A percentile compares a stretch with the other conserved stretches of the same genome.
phyloP scores from a whole-genome alignment of 2,329 filamentous ascomycete genomes.

The Metarhizium brunneum region DNA sequence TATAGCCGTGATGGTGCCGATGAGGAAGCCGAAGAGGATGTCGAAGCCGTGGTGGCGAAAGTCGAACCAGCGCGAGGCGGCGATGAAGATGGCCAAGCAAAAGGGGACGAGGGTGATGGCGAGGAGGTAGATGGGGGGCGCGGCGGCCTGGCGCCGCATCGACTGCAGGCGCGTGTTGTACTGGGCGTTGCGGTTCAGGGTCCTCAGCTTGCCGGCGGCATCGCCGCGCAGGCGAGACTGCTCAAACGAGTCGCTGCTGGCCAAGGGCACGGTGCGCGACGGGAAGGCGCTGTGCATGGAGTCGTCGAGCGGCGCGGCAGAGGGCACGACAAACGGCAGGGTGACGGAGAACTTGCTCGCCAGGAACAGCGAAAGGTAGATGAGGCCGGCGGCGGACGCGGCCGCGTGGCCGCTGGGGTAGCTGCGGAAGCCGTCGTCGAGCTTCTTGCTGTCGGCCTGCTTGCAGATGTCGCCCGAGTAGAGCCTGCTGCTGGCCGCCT shows the following conservation, averaged over 20 bases:
- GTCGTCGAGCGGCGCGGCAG: slow-evolving; percentile 33
- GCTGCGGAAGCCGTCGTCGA: slow-evolving; percentile 76
- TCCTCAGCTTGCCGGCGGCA: slow-evolving; percentile 16
- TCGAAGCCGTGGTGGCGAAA: slow-evolving; percentile 91
- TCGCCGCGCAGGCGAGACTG: slow-evolving; percentile 14
- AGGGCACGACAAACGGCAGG: slow-evolving; percentile 56
- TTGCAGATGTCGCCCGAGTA: slow-evolving; percentile 71
- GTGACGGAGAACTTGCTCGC: slow-evolving; percentile 72
- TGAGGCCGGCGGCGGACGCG: slow-evolving; percentile 66
- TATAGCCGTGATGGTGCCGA: slow-evolving; percentile 63
- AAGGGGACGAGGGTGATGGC: slow-evolving; percentile 62
- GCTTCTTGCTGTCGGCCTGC: slow-evolving; percentile 47
- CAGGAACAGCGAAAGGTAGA: slow-evolving; percentile 81
- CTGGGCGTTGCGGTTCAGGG: slow-evolving; percentile 11
- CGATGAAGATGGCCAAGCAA: slow-evolving; percentile 68
- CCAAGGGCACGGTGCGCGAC: slow-evolving; percentile 48
- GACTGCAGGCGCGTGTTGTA: slow-evolving; percentile 25
- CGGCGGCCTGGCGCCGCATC: slow-evolving; percentile 62
- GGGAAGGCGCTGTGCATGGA: slow-evolving; percentile 58
- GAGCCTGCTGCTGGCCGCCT: slow-evolving; percentile 50
- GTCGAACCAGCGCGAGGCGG: slow-evolving; percentile 79
- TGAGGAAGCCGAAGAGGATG: slow-evolving; percentile 72
- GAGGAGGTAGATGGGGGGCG: slow-evolving; percentile 72
- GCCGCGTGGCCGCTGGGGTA: slow-evolving; percentile 53
- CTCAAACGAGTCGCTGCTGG: slow-evolving; percentile 31